Conservation (phyloP, 768 basidiomycete genomes). For the Pisolithus albus region DNA sequence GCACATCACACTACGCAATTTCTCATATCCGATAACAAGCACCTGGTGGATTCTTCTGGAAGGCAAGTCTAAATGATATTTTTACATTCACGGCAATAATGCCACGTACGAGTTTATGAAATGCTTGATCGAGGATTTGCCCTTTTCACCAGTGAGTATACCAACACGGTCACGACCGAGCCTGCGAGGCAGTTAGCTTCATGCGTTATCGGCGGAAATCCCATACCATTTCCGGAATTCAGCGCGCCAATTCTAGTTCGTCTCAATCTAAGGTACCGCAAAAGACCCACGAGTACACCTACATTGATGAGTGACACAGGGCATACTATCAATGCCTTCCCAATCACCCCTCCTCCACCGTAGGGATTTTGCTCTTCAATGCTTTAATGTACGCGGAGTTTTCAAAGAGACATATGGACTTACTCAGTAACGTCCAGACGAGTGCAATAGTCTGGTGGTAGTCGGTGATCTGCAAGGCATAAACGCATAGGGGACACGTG, state of each 20-base stretch:
- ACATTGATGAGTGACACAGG: constrained; percentile 87
- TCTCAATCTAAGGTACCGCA: neutral
- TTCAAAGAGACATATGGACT: constrained; percentile 20
- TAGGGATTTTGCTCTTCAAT: constrained; percentile 78
- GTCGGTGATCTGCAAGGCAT: constrained; percentile 6
- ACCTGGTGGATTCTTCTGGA: constrained; percentile 72
- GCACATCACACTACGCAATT: constrained; percentile 76
- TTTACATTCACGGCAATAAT: neutral
- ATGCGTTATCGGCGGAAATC: constrained; percentile 1
- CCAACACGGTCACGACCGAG: constrained; percentile 49
- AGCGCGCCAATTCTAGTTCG: constrained; percentile 79
- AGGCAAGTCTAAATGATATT: neutral
- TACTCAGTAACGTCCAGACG: constrained; percentile 88
- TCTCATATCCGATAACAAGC: constrained; percentile 92
- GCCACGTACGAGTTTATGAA: constrained; percentile 66
- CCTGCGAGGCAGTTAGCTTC: constrained; percentile 26
- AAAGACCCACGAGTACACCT: constrained; percentile 16
- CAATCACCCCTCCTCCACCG: constrained; percentile 47
- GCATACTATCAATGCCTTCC: constrained; percentile 88
- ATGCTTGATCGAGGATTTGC: constrained; percentile 50
- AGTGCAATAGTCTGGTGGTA: constrained; percentile 67
- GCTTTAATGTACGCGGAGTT: neutral
- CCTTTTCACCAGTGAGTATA: constrained; percentile 55
- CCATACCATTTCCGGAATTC: constrained; percentile 94
- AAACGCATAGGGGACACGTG: constrained; percentile 14